Base-by-base conservation (phyloP, 164 flowering plant species). In the Stephania japonica region DNA sequence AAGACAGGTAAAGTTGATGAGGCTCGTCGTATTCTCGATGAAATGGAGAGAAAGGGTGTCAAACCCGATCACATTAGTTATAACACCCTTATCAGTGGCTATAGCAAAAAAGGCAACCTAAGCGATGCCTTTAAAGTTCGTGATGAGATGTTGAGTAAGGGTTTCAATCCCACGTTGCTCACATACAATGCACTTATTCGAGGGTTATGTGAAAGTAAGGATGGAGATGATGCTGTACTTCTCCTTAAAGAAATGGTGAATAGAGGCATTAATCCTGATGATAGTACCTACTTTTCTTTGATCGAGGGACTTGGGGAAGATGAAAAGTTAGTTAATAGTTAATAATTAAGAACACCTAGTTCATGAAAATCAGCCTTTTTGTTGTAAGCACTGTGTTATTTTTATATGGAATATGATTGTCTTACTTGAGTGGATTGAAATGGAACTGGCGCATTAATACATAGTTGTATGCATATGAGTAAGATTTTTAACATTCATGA, bases 121-220 rank as follows among this genome's bases (percentile, higher is more conserved):
- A 81, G 83, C 42, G 88, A 86, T 79, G 98, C 97, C 9, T 78
- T 90, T 49, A 80, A 69, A 74, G 84, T 87, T 75, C 90, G 86
- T 12, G 89, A 94, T 83, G 96, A 90, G 81, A 91, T 94, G 97
- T 72, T 86, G 80, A 85, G 79, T 70, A 81, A 69, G 73, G 97
- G 98, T 65, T 88, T 91, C 72, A 86, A 90, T 82, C 98, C 93
- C 19, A 90, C 91, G 32, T 81, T 79, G 81, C 91, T 90, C 27
- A 92, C 97, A 50, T 91, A 91, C 78, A 91, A 87, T 88, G 93
- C 96, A 68, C 90, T 94, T 70, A 86, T 92, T 71, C 79, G 85
- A 76, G 96, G 98, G 10, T 75, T 90, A 26, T 87, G 91, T 84
- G 88, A 84, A 76, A 88, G 83, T 74, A 80, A 83, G 68, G 87